Evolutionary conservation across 2,329 filamentous ascomycete species (phyloP), one percentile per base, ranked within the genome.

Genomic region (Balansia obtecta): DNA sequence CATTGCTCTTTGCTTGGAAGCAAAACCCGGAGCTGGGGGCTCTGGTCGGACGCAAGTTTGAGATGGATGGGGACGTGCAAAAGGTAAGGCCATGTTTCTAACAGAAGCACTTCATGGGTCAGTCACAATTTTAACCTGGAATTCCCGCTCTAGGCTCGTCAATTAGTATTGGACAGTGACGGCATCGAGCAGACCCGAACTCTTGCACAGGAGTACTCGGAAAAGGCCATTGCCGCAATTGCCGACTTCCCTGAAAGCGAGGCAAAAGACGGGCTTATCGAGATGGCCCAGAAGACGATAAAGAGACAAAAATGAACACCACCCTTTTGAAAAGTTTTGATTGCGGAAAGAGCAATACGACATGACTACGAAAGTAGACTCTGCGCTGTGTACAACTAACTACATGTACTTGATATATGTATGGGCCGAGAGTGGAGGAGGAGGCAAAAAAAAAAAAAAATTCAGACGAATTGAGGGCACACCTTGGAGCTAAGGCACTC

Each of bases 1-100:
- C 93, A 15, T 71, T 98, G 56, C 71, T 98, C 41, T 98, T 97
- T 71, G 93, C 93, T 0, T 98, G 93, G 93, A 90, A 90, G 71
- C 79, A 85, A 56, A 87, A 86, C 60, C 80, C 83, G 22, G 88
- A 93, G 67, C 71, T 98, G 30, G 93, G 93, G 4, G 80, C 80
- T 48, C 72, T 98, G 57, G 93, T 98, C 15, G 93, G 93, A 44
- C 82, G 93, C 68, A 95, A 95, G 68, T 98, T 98, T 65, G 74
- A 77, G 44, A 70, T 78, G 60, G 79, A 88, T 57, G 93, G 93
- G 6, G 93, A 98, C 70, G 87, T 95, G 46, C 72, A 83, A 58
- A 83, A 74, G 75, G 91, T 96, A 67, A 72, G 83, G 71, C 48
- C 42, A 45, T 48, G 8, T 48, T 30, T 45, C 34, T n/a, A 15